phyloP scores from a whole-genome alignment of 1,284 basidiomycete species.

The Pholiota adiposa region DNA sequence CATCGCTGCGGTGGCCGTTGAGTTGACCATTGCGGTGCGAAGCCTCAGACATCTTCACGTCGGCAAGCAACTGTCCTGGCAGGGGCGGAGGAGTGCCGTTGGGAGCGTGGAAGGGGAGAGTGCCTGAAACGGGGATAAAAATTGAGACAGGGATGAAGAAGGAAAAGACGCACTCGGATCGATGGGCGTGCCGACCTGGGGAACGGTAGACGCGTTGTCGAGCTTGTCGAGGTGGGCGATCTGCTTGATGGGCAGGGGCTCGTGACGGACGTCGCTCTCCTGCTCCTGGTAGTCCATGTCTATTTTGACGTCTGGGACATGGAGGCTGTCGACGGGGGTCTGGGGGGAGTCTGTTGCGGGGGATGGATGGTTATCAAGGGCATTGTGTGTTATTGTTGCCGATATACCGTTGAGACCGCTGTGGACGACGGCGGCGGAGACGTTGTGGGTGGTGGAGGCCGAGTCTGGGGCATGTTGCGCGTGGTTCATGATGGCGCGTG shows the following conservation, averaged over 20 bases:
- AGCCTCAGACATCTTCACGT: slow-evolving; percentile 46
- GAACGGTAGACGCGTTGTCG: slow-evolving; percentile 44
- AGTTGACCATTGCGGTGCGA: slow-evolving; percentile 26
- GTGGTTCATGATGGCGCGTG: slow-evolving; percentile 60
- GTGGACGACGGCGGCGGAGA: slow-evolving; percentile 41
- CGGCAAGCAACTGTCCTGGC: too few relatives aligned
- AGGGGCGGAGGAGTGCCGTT: slow-evolving; percentile 52
- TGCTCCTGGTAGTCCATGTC: slow-evolving; percentile 61
- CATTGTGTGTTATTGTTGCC: slow-evolving; percentile 32
- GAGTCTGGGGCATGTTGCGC: slow-evolving; percentile 33
- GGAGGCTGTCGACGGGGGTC: slow-evolving; percentile 58
- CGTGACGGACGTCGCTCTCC: slow-evolving; percentile 68
- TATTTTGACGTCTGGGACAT: slow-evolving; percentile 59
- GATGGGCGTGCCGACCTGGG: slow-evolving; percentile 45
- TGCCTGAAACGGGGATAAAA: slow-evolving; percentile 35
- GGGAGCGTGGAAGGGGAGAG: slow-evolving; percentile 49
- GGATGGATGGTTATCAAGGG: slow-evolving; percentile 31
- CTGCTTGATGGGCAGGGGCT: slow-evolving; percentile 52
- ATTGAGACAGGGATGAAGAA: slow-evolving; percentile 32
- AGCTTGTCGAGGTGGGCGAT: slow-evolving; percentile 33
- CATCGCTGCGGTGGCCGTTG: slow-evolving; percentile 41
- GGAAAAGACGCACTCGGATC: slow-evolving; percentile 51
- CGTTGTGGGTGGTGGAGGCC: slow-evolving; percentile 28
- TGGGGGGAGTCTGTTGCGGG: slow-evolving; percentile 57
- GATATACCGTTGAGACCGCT: slow-evolving; percentile 40